Evolutionary conservation across 108 stramenopile species (phyloP).

Genomic region (Mayamaea pseudoterrestris): DNA sequence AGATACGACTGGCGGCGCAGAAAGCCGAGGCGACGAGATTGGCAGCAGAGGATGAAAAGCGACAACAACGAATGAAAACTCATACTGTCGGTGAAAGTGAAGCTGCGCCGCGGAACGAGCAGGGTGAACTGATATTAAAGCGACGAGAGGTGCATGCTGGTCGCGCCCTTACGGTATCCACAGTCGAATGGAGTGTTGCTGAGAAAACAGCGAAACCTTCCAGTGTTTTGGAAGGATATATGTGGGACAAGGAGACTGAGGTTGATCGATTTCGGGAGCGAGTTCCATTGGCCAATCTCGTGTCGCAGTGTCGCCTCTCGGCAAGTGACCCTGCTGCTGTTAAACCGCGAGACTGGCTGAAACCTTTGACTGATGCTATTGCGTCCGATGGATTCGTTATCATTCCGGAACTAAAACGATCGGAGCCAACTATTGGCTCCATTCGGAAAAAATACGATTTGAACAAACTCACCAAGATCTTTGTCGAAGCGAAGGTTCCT

Average conservation of each 20-base stretch:
- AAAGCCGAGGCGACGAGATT: conserved; percentile 17
- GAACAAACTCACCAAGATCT: conserved; percentile 48
- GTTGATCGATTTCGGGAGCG: conserved; percentile 76
- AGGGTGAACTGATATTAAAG: conserved; percentile 67
- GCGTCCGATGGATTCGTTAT: conserved; percentile 40
- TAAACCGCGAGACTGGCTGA: conserved; percentile 69
- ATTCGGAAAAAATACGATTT: conserved; percentile 66
- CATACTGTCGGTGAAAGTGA: conserved; percentile 7
- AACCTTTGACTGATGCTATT: conserved; percentile 36
- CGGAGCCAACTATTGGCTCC: conserved; percentile 66
- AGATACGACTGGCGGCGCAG: conserved; percentile 17
- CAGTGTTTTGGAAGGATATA: conserved; percentile 61
- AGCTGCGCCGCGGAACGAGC: conserved; percentile 47
- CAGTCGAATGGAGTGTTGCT: conserved; percentile 85
- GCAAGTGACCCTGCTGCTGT: conserved; percentile 48
- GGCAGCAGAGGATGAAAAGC: conserved; percentile 22
- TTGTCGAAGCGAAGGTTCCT: conserved; percentile 34
- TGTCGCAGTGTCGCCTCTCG: conserved; percentile 49
- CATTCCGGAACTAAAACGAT: conserved; percentile 74
- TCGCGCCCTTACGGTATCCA: conserved; percentile 59
- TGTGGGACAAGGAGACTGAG: conserved; percentile 89
- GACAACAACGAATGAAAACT: conserved; percentile 10
- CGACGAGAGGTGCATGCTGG: conserved; percentile 77
- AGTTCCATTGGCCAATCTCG: conserved; percentile 58
- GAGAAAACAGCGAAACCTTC: conserved; percentile 69